A percentile compares a stretch with the other conserved stretches of the same genome.
phyloP scores from a whole-genome alignment of 1,139 yeast genomes.

The Hemisphaericaspora lyxosophila region DNA sequence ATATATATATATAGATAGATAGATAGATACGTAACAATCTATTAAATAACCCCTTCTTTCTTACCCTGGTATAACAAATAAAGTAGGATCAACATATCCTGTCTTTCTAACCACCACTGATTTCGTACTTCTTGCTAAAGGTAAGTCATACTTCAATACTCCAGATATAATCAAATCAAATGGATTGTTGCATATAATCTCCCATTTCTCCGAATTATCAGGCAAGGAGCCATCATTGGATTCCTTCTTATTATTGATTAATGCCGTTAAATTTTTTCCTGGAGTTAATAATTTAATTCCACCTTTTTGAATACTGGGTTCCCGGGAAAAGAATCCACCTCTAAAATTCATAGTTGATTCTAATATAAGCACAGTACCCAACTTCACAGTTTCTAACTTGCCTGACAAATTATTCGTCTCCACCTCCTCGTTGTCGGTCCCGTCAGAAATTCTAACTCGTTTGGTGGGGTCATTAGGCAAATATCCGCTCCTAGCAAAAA shows the following conservation, averaged over 20 bases:
- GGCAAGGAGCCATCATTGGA: constrained; percentile 22
- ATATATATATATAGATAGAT: too few species aligned
- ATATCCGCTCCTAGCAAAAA: constrained; percentile 80
- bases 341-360: constrained; percentile 75
- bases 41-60: constrained; percentile 2
- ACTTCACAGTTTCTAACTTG: constrained; percentile 63
- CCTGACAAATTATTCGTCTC: constrained; percentile 10
- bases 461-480: constrained; percentile 22
- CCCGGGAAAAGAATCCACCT: constrained; percentile 75
- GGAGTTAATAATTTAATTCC: constrained; percentile 75
- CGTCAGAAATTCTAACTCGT: background rate
- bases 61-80: constrained; percentile 8
- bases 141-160: constrained; percentile 71
- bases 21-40: constrained; percentile 1
- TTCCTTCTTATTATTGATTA: constrained; percentile 11
- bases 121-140: constrained; percentile 55
- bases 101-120: constrained; percentile 65
- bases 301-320: constrained; percentile 56
- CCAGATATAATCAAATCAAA: constrained; percentile 88
- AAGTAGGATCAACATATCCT: constrained; percentile 56
- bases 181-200: constrained; percentile 70
- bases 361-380: constrained; percentile 66
- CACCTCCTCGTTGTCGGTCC: background rate
- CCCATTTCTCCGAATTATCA: constrained; percentile 67
- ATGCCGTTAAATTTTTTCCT: constrained; percentile 58